Percentiles rank a stretch among this genome's conserved stretches.
These are phyloP conservation scores for Oryza rufipogon DNA, from an alignment of 176 grass and related monocot species.

Conservation along the genomic window DNA sequence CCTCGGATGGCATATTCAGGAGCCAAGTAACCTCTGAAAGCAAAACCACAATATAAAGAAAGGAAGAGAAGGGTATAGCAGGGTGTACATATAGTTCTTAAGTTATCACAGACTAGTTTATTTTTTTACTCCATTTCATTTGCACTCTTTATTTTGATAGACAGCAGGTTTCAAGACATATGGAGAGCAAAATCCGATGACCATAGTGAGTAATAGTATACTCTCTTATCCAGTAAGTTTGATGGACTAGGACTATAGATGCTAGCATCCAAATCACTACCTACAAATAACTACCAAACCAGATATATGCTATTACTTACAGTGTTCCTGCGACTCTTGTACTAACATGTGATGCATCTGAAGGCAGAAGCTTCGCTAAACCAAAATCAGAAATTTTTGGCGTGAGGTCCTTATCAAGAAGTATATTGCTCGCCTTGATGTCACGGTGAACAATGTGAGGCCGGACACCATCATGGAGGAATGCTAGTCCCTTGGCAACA, in stretches of 20 bases:
- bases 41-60: slow-evolving; percentile 13
- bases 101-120: neutral
- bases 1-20: slow-evolving; percentile 84
- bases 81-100: neutral
- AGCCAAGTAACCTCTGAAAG: slow-evolving; percentile 74
- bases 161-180: neutral
- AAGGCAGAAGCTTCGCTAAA: slow-evolving; percentile 69
- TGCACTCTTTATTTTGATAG: neutral
- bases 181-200: neutral
- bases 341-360: slow-evolving; percentile 75
- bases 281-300: neutral
- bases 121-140: neutral
- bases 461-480: slow-evolving; percentile 56
- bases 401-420: slow-evolving; percentile 61
- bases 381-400: slow-evolving; percentile 87
- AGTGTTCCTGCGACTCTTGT: slow-evolving; percentile 79
- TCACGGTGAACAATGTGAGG: slow-evolving; percentile 79
- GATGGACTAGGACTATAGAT: neutral
- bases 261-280: neutral
- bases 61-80: neutral
- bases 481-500: slow-evolving; percentile 64
- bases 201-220: neutral
- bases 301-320: slow-evolving; percentile 45
- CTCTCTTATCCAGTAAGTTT: neutral
- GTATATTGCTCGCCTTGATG: slow-evolving; percentile 87